Percentiles rank a stretch among this genome's conserved stretches.
These are phyloP conservation scores for Remersonia thermophila DNA, from an alignment of 2,329 filamentous ascomycete species.

Conservation along the genomic window DNA sequence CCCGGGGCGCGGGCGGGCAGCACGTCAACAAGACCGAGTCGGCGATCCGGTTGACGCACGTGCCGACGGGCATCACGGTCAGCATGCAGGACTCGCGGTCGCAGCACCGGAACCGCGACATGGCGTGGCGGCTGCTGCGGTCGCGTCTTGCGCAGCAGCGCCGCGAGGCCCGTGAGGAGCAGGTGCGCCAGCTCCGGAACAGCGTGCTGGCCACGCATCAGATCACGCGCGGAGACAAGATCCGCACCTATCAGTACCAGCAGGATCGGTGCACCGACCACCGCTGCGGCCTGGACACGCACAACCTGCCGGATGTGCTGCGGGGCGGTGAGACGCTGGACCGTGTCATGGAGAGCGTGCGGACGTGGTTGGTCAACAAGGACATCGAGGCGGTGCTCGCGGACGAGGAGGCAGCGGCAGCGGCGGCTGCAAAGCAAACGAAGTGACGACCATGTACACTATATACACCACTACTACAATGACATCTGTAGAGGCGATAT, in stretches of 20 bases:
- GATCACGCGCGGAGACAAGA: constrained; percentile 85
- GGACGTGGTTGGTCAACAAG: constrained; percentile 59
- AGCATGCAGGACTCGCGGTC: constrained; percentile 88
- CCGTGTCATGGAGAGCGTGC: constrained; percentile 65
- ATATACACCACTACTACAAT: no score
- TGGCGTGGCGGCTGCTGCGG: constrained; percentile 75
- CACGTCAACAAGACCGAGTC: constrained; percentile 99
- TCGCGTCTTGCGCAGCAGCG: constrained; percentile 69
- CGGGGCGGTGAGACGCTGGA: constrained; percentile 60
- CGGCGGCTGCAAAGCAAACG: constrained; percentile 7
- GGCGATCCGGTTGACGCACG: constrained; percentile 81
- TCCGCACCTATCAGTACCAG: constrained; percentile 76
- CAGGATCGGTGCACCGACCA: constrained; percentile 79
- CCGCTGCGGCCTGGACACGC: constrained; percentile 64
- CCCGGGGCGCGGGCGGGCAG: constrained; percentile 84
- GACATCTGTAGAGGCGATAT: no score
- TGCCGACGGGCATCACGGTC: constrained; percentile 75
- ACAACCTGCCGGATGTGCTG: constrained; percentile 71
- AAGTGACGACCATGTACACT: no score
- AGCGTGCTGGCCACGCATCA: constrained; percentile 68
- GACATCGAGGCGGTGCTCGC: constrained; percentile 61
- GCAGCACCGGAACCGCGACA: constrained; percentile 77
- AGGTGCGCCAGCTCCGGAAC: constrained; percentile 60
- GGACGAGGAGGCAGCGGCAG: constrained; percentile 42
- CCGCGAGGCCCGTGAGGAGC: constrained; percentile 72